These are phyloP conservation scores for Sambucus nigra DNA, from an alignment of 129 eudicot genomes.

Conservation along the genomic window DNA sequence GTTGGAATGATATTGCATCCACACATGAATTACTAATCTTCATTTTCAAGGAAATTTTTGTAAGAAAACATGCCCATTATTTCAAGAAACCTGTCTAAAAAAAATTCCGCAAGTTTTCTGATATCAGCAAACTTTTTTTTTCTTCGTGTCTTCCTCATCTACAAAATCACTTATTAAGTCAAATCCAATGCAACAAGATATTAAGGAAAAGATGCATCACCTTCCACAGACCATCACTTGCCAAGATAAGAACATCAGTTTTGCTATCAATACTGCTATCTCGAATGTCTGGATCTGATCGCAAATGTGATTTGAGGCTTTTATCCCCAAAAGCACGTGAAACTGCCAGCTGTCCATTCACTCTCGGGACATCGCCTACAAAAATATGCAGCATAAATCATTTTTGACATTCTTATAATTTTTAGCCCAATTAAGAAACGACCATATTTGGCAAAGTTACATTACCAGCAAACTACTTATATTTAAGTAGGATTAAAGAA, in stretches of 20 bases:
- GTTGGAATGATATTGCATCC: too few relatives aligned
- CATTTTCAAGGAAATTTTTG: too few relatives aligned
- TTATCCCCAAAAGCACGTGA: slow-evolving; percentile 77
- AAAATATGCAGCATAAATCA: background rate
- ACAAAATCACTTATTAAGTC: too few relatives aligned
- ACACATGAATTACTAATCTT: too few relatives aligned
- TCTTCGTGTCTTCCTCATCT: too few relatives aligned
- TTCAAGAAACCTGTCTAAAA: too few relatives aligned
- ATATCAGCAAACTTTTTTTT: too few relatives aligned
- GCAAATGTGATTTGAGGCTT: slow-evolving; percentile 53
- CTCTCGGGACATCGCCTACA: slow-evolving; percentile 70
- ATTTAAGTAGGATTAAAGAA: too few relatives aligned
- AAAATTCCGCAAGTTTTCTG: too few relatives aligned
- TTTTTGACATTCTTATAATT: background rate
- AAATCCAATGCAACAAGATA: too few relatives aligned
- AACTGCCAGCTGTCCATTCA: slow-evolving; percentile 68
- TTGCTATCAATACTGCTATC: slow-evolving; percentile 34
- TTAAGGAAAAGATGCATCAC: slow-evolving; percentile 17
- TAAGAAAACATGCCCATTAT: too few relatives aligned
- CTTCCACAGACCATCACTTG: slow-evolving; percentile 85
- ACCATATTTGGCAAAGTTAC: background rate
- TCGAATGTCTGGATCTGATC: slow-evolving; percentile 63
- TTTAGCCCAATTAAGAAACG: background rate
- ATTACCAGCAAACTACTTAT: background rate
- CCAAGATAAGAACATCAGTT: slow-evolving; percentile 54